Percentiles rank a stretch among this genome's conserved stretches.
phyloP scores from a whole-genome alignment of 441 rosid species.

The Dalechampia spathulata region DNA sequence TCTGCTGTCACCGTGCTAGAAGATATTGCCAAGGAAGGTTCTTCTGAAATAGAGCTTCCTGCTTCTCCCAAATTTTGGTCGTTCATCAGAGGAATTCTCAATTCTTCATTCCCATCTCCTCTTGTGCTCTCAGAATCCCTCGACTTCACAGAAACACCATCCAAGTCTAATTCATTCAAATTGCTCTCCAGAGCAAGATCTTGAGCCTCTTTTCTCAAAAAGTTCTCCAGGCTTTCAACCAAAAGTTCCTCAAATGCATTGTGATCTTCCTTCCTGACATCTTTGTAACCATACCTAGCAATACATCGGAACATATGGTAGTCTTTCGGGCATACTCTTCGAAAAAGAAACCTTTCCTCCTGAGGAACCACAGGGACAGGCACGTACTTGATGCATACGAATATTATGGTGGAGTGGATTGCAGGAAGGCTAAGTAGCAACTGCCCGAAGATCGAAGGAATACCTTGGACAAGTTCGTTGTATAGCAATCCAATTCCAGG shows the following conservation, averaged over 20 bases:
- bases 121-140: conserved; percentile 16
- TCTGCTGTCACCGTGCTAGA: conserved; percentile 44
- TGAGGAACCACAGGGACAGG: conserved; percentile 91
- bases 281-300: conserved; percentile 93
- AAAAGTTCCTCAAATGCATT: conserved; percentile 76
- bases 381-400: conserved; percentile 89
- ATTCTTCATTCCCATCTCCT: conserved; percentile 34
- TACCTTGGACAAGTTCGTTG: conserved; percentile 84
- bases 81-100: conserved; percentile 49
- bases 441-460: conserved; percentile 85
- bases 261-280: conserved; percentile 78
- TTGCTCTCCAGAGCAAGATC: conserved; percentile 64
- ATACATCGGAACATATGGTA: conserved; percentile 89
- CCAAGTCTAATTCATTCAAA: conserved; percentile 32
- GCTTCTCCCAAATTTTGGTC: conserved; percentile 18
- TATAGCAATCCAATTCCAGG: conserved; percentile 86
- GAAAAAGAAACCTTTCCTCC: conserved; percentile 81
- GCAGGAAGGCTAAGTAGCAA: conserved; percentile 88
- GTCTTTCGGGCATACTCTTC: conserved; percentile 85
- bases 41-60: conserved; percentile 26
- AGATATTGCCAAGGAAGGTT: conserved; percentile 32
- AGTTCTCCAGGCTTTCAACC: conserved; percentile 73
- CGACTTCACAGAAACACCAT: conserved; percentile 34
- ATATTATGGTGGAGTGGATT: conserved; percentile 73
- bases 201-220: conserved; percentile 64